Evolutionary conservation across 192 early-diverging fungal species (phyloP).

Genomic region (Backusella australiensis): DNA sequence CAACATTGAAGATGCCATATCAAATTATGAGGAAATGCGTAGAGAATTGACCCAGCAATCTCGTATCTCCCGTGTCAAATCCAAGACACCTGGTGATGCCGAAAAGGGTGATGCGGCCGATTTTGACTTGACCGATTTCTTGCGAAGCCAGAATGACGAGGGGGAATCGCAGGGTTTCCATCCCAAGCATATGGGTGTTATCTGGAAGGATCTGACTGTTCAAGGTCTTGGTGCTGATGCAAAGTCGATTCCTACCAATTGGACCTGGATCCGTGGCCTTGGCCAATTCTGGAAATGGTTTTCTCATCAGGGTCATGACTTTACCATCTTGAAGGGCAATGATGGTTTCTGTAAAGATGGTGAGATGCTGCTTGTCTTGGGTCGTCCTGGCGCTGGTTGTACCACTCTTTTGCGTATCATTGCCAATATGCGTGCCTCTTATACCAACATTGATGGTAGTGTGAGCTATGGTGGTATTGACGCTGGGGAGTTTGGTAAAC

Average conservation of each 20-base stretch:
- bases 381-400: constrained; percentile 69
- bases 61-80: constrained; percentile 23
- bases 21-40: constrained; percentile 23
- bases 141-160: constrained; percentile 27
- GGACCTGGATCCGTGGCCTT: background rate
- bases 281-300: background rate
- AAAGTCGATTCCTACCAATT: constrained; percentile 23
- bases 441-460: constrained; percentile 50
- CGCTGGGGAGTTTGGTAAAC: constrained; percentile 52
- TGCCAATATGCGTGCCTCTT: constrained; percentile 54
- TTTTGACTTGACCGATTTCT: constrained; percentile 41
- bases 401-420: constrained; percentile 61
- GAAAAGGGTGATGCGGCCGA: constrained; percentile 23
- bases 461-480: constrained; percentile 68
- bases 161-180: constrained; percentile 38
- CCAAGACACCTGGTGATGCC: constrained; percentile 6
- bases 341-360: constrained; percentile 73
- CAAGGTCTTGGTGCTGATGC: constrained; percentile 36
- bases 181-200: constrained; percentile 29
- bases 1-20: constrained; percentile 24
- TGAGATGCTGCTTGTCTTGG: constrained; percentile 69
- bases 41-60: constrained; percentile 29
- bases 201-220: constrained; percentile 31
- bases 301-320: constrained; percentile 22
- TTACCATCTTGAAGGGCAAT: constrained; percentile 54